These are phyloP conservation scores for Udeniomyces megalosporus DNA, from an alignment of 768 basidiomycete genomes.

Conservation along the genomic window DNA sequence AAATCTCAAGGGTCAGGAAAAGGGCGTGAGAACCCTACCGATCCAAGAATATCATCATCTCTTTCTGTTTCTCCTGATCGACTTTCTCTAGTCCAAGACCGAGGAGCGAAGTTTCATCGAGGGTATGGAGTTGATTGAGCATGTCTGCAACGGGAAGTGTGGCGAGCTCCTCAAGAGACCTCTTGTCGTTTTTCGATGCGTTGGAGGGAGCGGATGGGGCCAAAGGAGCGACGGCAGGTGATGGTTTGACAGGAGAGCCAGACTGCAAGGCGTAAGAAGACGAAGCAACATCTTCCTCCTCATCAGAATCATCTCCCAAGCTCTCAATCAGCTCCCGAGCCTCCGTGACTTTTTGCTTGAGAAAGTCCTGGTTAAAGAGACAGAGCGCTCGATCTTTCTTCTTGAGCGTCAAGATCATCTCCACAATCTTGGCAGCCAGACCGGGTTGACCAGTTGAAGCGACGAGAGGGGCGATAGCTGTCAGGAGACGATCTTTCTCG, in stretches of 20 bases:
- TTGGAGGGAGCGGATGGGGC: background rate
- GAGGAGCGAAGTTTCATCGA: background rate
- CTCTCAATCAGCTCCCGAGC: constrained; percentile 52
- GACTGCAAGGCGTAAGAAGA: background rate
- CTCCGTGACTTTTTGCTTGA: constrained; percentile 59
- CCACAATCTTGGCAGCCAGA: constrained; percentile 51
- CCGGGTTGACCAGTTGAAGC: constrained; percentile 25
- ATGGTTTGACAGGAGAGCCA: background rate
- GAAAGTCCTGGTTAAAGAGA: constrained; percentile 67
- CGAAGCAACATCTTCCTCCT: constrained; percentile 37
- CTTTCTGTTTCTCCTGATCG: background rate
- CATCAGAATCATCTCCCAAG: constrained; percentile 31
- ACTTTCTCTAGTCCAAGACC: background rate
- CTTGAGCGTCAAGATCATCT: constrained; percentile 66
- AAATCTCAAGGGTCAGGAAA: background rate
- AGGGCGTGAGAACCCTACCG: background rate
- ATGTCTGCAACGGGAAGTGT: background rate
- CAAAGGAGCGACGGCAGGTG: background rate
- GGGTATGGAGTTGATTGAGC: background rate
- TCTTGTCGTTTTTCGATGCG: background rate
- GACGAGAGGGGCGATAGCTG: constrained; percentile 51
- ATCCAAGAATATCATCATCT: constrained; percentile 3
- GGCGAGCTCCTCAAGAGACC: background rate
- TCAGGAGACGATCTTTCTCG: constrained; percentile 58
- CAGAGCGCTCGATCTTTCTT: constrained; percentile 84